A percentile compares a stretch with the other conserved stretches of the same genome.
Conservation (phyloP, 805 yeast species). For the Nakazawaea laoshanensis region DNA sequence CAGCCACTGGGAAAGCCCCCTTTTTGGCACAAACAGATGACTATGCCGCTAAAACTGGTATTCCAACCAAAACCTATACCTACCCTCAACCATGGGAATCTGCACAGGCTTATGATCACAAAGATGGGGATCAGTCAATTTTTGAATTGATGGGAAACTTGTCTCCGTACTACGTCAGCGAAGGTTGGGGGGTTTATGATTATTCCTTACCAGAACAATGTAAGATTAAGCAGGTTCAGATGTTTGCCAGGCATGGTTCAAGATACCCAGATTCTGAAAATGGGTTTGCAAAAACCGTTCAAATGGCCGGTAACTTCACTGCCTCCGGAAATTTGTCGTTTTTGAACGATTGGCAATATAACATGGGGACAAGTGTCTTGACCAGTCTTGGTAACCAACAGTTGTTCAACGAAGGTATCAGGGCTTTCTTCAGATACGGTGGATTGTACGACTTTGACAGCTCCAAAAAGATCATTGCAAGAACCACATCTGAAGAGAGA, state of each 20-base stretch:
- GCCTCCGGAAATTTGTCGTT: slow-evolving; percentile 9
- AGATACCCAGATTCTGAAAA: slow-evolving; percentile 3
- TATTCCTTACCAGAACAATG: slow-evolving; percentile 15
- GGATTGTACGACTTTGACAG: slow-evolving; percentile 11
- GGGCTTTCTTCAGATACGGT: slow-evolving; percentile 14
- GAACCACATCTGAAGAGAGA: slow-evolving; percentile 36
- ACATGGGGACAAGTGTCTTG: slow-evolving; percentile 12
- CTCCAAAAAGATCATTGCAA: slow-evolving; percentile 12
- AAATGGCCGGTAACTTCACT: slow-evolving; percentile 4
- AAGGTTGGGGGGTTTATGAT: slow-evolving; percentile 15
- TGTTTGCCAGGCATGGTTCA: slow-evolving; percentile 5
- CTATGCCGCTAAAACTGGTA: slow-evolving; percentile 6
- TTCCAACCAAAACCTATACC: slow-evolving; percentile 7
- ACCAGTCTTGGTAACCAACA: slow-evolving; percentile 15
- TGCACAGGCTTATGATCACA: slow-evolving; percentile 13
- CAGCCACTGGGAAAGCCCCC: slow-evolving; percentile 6
- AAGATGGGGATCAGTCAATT: slow-evolving; percentile 11
- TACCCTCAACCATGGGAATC: slow-evolving; percentile 15
- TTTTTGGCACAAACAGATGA: slow-evolving; percentile 11
- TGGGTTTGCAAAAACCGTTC: not conserved
- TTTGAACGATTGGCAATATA: slow-evolving; percentile 10
- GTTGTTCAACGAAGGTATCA: slow-evolving; percentile 15
- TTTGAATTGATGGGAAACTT: slow-evolving; percentile 13
- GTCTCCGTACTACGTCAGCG: slow-evolving; percentile 14
- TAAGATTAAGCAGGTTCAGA: slow-evolving; percentile 6